Conservation (phyloP, 495 filamentous ascomycete genomes). For the Annulohypoxylon nitens region DNA sequence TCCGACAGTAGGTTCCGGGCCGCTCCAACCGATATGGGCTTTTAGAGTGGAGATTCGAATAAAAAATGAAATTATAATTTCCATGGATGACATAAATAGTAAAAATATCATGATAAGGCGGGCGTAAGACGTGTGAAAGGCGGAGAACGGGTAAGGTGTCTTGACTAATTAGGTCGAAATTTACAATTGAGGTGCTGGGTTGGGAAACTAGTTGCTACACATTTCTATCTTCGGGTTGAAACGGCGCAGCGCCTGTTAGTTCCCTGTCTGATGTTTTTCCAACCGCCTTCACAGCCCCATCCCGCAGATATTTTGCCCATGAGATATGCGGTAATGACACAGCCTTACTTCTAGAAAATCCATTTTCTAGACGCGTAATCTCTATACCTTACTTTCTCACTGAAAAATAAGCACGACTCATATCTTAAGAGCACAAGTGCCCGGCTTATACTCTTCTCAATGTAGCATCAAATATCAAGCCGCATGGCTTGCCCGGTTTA, state of each 20-base stretch:
- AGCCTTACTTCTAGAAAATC: slow-evolving; percentile 5
- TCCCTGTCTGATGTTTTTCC: not conserved
- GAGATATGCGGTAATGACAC: not conserved
- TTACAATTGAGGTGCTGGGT: not conserved
- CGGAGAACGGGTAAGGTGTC: not conserved
- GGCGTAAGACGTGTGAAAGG: not conserved
- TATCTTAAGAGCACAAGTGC: not conserved
- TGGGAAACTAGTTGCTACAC: not conserved
- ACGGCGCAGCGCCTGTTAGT: not conserved
- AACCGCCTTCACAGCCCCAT: not conserved
- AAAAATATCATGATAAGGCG: not conserved
- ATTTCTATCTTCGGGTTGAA: not conserved
- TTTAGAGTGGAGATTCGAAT: not conserved
- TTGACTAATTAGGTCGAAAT: not conserved
- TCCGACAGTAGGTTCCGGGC: not conserved
- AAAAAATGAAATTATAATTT: not conserved
- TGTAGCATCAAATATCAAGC: not conserved
- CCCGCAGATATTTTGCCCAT: not conserved
- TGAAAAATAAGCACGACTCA: not conserved
- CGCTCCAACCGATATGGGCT: not conserved
- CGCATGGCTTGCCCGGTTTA: not conserved
- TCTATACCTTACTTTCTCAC: not conserved
- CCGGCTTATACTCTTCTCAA: not conserved
- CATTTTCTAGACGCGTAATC: not conserved
- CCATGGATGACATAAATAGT: slow-evolving; percentile 3